Evolutionary conservation across 1,139 yeast species (phyloP), one percentile per base, ranked within the genome.

Genomic region (Taphrina pruni): DNA sequence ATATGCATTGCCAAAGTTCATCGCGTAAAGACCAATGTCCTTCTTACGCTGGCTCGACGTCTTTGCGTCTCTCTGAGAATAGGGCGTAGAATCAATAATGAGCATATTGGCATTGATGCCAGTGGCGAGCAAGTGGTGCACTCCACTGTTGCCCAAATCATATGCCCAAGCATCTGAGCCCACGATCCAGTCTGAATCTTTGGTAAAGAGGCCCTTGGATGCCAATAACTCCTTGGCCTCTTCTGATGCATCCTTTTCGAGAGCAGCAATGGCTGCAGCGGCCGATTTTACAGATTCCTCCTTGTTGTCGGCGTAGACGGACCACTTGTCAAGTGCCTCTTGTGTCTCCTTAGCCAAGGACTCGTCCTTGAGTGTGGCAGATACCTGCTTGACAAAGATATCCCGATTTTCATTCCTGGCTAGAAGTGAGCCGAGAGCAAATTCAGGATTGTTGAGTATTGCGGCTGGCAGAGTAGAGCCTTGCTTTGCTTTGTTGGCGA

Each of bases 81-180:
- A 87, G n/a, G 97, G 95, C 76, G 91, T 94, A n/a, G 95, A 89
- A 78, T 93, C 98, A 75, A 93, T 88, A 70, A 94, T 83, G 76
- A 93, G 85, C 86, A 93, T 85, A 78, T 94, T 94, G 75, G 93
- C 80, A 76, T 92, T 90, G 77, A 87, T 84, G 60, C 88, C 88
- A 0, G 94, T 87, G 45, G 92, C 81, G 62, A 93, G 81, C 17
- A 91, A 88, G 76, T 88, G 88, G 78, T 94, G 98, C 67, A 93
- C 89, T 78, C 98, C 97, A 11, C 97, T 89, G 73, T 90, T 84
- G 52, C 98, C 98, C 74, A 90, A 82, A 80, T 93, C 98, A 77
- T 88, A 92, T 26, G 97, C 85, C 98, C 99, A 93, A 45, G 96
- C 87, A 79, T 93, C 98, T 8, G 97, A 91, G 35, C 97, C 97